Base-by-base conservation (phyloP, 2,329 filamentous ascomycete genomes). In the Albophoma yamanashiensis region DNA sequence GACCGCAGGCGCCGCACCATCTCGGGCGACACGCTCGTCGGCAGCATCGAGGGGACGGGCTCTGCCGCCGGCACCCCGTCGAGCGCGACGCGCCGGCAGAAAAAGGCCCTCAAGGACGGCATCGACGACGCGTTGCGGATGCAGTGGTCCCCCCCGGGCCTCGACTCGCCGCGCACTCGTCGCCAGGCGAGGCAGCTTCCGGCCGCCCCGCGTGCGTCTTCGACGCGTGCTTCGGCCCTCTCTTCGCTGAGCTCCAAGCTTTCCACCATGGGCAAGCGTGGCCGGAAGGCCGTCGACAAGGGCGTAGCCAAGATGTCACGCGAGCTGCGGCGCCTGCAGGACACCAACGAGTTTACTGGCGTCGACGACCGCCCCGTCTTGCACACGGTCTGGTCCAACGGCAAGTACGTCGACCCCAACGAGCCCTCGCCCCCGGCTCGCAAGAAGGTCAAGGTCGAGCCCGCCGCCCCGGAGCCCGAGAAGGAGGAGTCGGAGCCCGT, bases 351-450 rank as follows among this genome's bases (percentile, higher is more conserved):
- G 66, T 88, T 79, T 62, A 75, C 80, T 0, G 78, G 81, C 55
- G 80, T 86, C 27, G 85, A 87, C 59, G 79, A 79, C 17, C 75
- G 79, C 58, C 83, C 83, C 6, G 79, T 87, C 4, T 52, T 82
- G 9, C 77, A 82, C 64, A 85, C 82, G 1, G 78, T 85, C 34
- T 88, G 85, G 85, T 82, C 82, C 66, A 87, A 87, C 64, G 85
- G 85, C 60, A 87, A 87, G 68, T 81, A 79, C 60, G 74, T 87
- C 47, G 75, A 79, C 45, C 76, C 76, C 60, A 76, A 76, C 57
- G 74, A 74, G 45, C 68, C 73, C 3, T 68, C 72, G 43, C 73
- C 76, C 50, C 74, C 74, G 7, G 67, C 71, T 12, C 70, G 66
- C 57, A 78, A 76, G 65, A 74, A 74, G 64, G 45, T 66, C 43